Conservation (phyloP, 1,139 yeast genomes). For the Pichia cactophila region DNA sequence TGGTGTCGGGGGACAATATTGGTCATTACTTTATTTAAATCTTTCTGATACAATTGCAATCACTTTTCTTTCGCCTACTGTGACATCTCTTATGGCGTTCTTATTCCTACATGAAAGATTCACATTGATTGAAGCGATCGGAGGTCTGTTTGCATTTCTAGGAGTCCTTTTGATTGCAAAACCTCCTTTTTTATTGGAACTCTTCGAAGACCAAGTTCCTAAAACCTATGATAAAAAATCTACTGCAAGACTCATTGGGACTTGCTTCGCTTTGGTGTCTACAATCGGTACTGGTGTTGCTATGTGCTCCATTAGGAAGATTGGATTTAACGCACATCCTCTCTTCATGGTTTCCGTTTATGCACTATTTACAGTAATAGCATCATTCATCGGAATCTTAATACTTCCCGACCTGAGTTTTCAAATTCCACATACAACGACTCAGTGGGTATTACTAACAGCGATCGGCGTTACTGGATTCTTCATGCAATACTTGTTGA, state of each 20-base stretch:
- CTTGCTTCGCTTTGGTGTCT: conserved; percentile 59
- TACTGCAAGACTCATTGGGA: conserved; percentile 39
- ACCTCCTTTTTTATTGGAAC: conserved; percentile 59
- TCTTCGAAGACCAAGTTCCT: conserved; percentile 11
- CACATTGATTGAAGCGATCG: conserved; percentile 53
- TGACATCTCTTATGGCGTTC: conserved; percentile 73
- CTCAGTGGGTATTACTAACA: conserved; percentile 59
- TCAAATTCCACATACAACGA: conserved; percentile 47
- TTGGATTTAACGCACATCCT: conserved; percentile 76
- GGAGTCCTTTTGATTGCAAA: conserved; percentile 81
- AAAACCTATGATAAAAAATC: conserved; percentile 9
- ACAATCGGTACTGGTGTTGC: conserved; percentile 67
- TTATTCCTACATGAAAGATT: conserved; percentile 59
- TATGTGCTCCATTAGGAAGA: conserved; percentile 62
- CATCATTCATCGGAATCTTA: conserved; percentile 54
- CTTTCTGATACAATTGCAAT: conserved; percentile 63
- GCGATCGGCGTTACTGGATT: conserved; percentile 73
- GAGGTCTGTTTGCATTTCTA: conserved; percentile 58
- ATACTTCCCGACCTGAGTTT: conserved; percentile 51
- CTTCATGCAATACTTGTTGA: conserved; percentile 66
- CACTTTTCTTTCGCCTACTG: conserved; percentile 69
- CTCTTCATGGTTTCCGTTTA: conserved; percentile 71
- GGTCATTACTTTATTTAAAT: conserved; percentile 63
- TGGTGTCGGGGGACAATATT: conserved; percentile 47
- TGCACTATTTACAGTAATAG: conserved; percentile 51